Conservation (phyloP, 2,329 filamentous ascomycete genomes). For the Neofusicoccum umdonicola region DNA sequence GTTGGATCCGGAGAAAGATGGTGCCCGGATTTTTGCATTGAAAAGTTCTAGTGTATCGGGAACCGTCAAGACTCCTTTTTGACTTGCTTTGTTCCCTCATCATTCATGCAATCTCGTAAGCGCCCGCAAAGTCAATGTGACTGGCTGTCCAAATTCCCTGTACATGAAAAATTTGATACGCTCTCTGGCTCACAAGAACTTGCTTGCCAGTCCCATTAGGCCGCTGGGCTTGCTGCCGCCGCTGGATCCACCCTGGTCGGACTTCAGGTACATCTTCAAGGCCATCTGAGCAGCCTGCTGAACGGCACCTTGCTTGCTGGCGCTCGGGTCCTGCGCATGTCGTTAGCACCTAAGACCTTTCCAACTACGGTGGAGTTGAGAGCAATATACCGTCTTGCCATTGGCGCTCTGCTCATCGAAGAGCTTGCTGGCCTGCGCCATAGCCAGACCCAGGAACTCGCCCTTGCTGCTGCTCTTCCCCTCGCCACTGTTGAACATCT, state of each 20-base stretch:
- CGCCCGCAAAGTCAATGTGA: not conserved
- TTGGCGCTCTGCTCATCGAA: slow-evolving; percentile 59
- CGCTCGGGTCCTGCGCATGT: slow-evolving; percentile 41
- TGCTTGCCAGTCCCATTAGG: slow-evolving; percentile 58
- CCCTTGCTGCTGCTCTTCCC: slow-evolving; percentile 58
- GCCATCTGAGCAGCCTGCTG: slow-evolving; percentile 81
- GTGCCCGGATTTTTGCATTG: too few species aligned
- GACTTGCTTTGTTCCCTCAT: not conserved
- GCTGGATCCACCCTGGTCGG: slow-evolving; percentile 54
- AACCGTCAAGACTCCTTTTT: too few species aligned
- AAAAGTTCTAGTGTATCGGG: too few species aligned
- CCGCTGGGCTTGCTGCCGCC: slow-evolving; percentile 47
- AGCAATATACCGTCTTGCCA: slow-evolving; percentile 51
- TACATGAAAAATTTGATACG: not conserved
- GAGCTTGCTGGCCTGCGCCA: slow-evolving; percentile 82
- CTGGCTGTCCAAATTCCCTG: not conserved
- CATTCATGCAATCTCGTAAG: slow-evolving; percentile 2
- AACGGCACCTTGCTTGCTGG: slow-evolving; percentile 78
- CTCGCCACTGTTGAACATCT: slow-evolving; percentile 67
- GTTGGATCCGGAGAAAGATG: too few species aligned
- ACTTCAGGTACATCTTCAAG: slow-evolving; percentile 88
- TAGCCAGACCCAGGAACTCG: slow-evolving; percentile 78
- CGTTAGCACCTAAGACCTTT: slow-evolving; percentile 37
- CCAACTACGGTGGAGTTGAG: slow-evolving; percentile 43
- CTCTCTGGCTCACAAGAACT: slow-evolving; percentile 49